phyloP scores from a whole-genome alignment of 495 filamentous ascomycete species.

The Parathielavia appendiculata region DNA sequence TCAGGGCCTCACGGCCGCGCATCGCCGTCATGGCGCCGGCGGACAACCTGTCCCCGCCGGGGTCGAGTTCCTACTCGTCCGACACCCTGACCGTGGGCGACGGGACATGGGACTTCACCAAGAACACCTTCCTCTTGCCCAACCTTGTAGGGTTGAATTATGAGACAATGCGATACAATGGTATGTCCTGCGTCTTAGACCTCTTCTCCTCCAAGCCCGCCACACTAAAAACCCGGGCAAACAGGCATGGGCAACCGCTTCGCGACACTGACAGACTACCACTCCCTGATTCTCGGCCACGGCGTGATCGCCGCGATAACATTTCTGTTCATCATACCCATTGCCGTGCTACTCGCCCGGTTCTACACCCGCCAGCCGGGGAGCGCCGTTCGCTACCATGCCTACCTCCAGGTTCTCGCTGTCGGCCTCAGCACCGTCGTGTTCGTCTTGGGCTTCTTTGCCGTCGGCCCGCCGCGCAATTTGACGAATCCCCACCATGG shows the following conservation, averaged over 20 bases:
- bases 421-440: constrained; percentile 64
- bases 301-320: constrained; percentile 81
- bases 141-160: constrained; percentile 84
- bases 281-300: constrained; percentile 73
- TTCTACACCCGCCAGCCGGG: constrained; percentile 59
- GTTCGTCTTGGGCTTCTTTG: constrained; percentile 72
- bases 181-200: constrained; percentile 43
- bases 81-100: constrained; percentile 82
- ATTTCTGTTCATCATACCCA: constrained; percentile 78
- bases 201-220: background rate
- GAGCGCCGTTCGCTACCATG: constrained; percentile 69
- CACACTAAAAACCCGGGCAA: constrained; percentile 7
- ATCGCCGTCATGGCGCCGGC: constrained; percentile 47
- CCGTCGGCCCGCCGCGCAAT: constrained; percentile 68
- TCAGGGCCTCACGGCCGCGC: constrained; percentile 14
- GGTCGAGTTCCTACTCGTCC: constrained; percentile 77
- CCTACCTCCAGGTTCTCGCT: constrained; percentile 81
- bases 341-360: constrained; percentile 68
- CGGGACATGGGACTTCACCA: constrained; percentile 80
- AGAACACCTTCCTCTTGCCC: constrained; percentile 83
- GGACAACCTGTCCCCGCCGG: constrained; percentile 62
- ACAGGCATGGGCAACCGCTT: constrained; percentile 91
- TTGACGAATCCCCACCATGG: constrained; percentile 93
- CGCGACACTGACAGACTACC: constrained; percentile 66
- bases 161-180: constrained; percentile 94